These are phyloP conservation scores for Sarocladiaceae sp. DNA, from an alignment of 2,329 filamentous ascomycete genomes.

Conservation along the genomic window DNA sequence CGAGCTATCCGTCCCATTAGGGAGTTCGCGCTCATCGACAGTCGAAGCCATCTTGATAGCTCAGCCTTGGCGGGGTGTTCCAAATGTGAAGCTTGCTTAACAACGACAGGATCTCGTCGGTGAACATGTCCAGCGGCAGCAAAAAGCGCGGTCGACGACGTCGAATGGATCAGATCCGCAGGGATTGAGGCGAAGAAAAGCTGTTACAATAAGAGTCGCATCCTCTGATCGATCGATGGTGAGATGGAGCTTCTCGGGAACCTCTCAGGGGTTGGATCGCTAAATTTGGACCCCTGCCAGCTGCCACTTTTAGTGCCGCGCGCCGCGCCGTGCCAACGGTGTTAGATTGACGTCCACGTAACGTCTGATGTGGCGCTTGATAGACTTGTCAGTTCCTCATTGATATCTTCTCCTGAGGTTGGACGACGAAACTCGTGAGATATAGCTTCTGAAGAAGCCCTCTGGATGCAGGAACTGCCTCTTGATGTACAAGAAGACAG, in stretches of 20 bases:
- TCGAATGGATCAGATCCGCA: background rate
- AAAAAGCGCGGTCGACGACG: background rate
- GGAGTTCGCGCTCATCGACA: background rate
- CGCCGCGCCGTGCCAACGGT: slow-evolving; percentile 7
- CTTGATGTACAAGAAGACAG: background rate
- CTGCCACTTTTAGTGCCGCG: slow-evolving; percentile 7
- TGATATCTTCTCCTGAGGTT: background rate
- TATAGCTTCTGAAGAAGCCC: too few species aligned
- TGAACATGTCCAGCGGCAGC: slow-evolving; percentile 5
- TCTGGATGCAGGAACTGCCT: background rate
- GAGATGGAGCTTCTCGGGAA: background rate
- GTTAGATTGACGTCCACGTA: slow-evolving; percentile 9
- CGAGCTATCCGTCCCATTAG: background rate
- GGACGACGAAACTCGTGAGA: background rate
- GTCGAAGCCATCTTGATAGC: slow-evolving; percentile 9
- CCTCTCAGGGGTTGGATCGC: slow-evolving; percentile 7
- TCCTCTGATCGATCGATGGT: slow-evolving; percentile 2
- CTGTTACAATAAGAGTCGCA: slow-evolving; percentile 1
- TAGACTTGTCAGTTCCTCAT: too few species aligned
- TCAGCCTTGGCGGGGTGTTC: slow-evolving; percentile 2
- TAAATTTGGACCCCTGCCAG: slow-evolving; percentile 11
- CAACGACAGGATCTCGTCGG: background rate
- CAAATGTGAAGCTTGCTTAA: slow-evolving; percentile 3
- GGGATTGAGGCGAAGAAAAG: background rate
- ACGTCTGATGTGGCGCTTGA: background rate